Evolutionary conservation across 2,329 filamentous ascomycete genomes (phyloP).

Genomic region (Pseudogymnoascus sp.): DNA sequence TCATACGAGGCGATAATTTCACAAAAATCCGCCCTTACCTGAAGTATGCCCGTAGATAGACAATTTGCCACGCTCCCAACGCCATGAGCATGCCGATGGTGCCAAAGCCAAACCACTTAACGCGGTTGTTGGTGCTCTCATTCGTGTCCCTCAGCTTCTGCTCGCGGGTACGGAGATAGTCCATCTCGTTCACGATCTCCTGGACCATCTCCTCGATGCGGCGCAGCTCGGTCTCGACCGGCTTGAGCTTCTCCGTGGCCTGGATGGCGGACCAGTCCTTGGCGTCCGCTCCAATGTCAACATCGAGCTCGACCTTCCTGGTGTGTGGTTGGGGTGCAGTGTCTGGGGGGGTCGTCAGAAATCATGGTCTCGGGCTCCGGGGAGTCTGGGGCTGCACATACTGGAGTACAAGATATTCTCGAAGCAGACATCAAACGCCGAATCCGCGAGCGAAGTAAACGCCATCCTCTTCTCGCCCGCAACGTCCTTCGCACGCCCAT

Average conservation of each 20-base stretch:
- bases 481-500: constrained; percentile 83
- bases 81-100: constrained; percentile 87
- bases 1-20: constrained; percentile 12
- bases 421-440: constrained; percentile 94
- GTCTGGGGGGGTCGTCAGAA: not conserved
- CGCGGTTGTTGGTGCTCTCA: constrained; percentile 97
- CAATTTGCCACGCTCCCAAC: constrained; percentile 92
- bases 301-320: constrained; percentile 52
- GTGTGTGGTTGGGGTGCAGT: constrained; percentile 29
- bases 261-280: constrained; percentile 98
- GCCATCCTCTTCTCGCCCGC: constrained; percentile 75
- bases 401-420: constrained; percentile 58
- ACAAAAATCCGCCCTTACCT: constrained; percentile 42
- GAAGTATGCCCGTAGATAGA: constrained; percentile 97
- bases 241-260: constrained; percentile 94
- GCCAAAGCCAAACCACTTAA: constrained; percentile 96
- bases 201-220: constrained; percentile 83
- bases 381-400: not conserved
- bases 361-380: not conserved
- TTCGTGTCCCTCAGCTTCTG: constrained; percentile 97
- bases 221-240: constrained; percentile 87
- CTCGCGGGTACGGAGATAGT: constrained; percentile 82
- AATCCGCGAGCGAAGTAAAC: constrained; percentile 87
- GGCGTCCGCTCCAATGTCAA: constrained; percentile 43
- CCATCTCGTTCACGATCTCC: constrained; percentile 91